These are phyloP conservation scores for Salix viminalis DNA, from an alignment of 345 rosid species.

Conservation along the genomic window DNA sequence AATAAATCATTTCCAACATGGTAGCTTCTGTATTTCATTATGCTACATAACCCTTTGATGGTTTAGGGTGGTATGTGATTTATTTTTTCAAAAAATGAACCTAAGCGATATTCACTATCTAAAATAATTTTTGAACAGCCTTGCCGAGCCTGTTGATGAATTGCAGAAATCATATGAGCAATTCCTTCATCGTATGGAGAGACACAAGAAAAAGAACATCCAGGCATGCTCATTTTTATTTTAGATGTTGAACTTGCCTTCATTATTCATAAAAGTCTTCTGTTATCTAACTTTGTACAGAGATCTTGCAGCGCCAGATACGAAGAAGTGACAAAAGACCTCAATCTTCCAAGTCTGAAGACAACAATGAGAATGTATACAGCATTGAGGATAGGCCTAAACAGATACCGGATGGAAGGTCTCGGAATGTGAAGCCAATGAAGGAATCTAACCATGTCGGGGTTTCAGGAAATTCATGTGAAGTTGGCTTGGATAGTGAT, in stretches of 20 bases:
- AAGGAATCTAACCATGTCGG: constrained; percentile 19
- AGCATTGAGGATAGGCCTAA: constrained; percentile 7
- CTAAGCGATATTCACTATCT: constrained; percentile 4
- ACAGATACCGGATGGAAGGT: constrained; percentile 11
- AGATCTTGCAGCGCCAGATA: constrained; percentile 39
- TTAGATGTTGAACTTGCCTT: constrained; percentile 4
- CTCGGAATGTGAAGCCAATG: constrained; percentile 17
- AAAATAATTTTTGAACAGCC: constrained; percentile 38
- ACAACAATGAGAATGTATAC: constrained; percentile 26
- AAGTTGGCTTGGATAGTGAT: not conserved
- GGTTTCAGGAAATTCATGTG: not conserved
- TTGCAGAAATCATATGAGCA: constrained; percentile 76
- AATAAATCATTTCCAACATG: not conserved
- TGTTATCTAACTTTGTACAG: constrained; percentile 15
- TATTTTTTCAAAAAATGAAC: not conserved
- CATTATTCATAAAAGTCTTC: not conserved
- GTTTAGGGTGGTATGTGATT: not conserved
- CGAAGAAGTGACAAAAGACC: constrained; percentile 34
- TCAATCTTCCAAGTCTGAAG: constrained; percentile 19
- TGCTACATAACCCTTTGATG: not conserved
- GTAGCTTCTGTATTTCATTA: not conserved
- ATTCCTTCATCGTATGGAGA: constrained; percentile 71
- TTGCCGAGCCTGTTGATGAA: constrained; percentile 83
- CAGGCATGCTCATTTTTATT: constrained; percentile 41
- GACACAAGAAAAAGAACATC: constrained; percentile 55